Evolutionary conservation across 495 filamentous ascomycete genomes (phyloP), one percentile per base, ranked within the genome.

Genomic region (Durotheca rogersii): DNA sequence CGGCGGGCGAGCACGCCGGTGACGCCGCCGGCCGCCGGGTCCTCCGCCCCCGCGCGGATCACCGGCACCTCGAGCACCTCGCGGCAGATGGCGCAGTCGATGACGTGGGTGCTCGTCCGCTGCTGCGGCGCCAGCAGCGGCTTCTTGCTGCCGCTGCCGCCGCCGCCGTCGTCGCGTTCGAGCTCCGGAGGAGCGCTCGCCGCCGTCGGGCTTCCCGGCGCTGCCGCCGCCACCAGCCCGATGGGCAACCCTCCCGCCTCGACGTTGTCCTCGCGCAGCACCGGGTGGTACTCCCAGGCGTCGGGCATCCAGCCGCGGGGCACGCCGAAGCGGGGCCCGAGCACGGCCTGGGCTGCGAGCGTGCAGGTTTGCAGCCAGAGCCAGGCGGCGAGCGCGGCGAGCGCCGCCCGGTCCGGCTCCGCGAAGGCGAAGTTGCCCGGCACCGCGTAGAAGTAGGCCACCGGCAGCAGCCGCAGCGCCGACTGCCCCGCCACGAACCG

Each of bases 51-150:
- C 12, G 80, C 77, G 21, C 77, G 74, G 6, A 94, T 73, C 30
- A 96, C 83, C 1, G 89, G 89, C 5, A 96, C 90, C 55, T 95
- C 89, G 9, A 98, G 82, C 17, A 84, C 79, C 69, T 96, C 87
- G 69, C 91, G 86, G 62, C 93, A 98, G 44, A 98, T 95, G 1
- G 92, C 92, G 65, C 93, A 98, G 62, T 98, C 92, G 44, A 92
- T 69, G 21, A 53, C 59, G 39, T 63, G 65, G 23, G 62, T 65
- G 41, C 54, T 58, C 47, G 64, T 75, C 30, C 83, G 60, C 34
- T 75, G 78, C n/a, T n/a, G n/a, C n/a, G n/a, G n/a, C n/a, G n/a
- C n/a, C n/a, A n/a, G n/a, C n/a, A n/a, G n/a, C n/a, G n/a, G n/a
- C 69, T 45, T 65, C 55, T 25, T 62, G 17, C 53, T 67, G 57